A percentile compares a stretch with the other conserved stretches of the same genome.
These are phyloP conservation scores for Rhodamnia rubescens DNA, from an alignment of 345 rosid genomes.

Conservation along the genomic window DNA sequence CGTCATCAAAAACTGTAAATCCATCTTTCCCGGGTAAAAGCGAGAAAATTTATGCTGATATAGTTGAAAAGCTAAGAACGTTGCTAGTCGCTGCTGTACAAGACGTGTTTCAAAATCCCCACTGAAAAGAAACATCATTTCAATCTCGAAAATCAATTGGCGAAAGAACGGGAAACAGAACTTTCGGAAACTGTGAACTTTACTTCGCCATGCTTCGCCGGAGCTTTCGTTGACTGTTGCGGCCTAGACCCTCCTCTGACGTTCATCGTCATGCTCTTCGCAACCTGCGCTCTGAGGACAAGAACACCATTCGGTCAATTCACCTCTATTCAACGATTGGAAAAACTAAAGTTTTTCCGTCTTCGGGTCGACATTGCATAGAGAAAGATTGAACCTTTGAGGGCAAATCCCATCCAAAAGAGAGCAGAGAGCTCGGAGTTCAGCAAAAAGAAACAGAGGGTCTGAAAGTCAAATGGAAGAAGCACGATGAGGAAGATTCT, in stretches of 20 bases:
- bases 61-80: neutral
- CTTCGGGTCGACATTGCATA: neutral
- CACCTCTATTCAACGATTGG: neutral
- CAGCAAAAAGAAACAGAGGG: neutral
- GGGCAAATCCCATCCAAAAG: neutral
- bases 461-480: neutral
- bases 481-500: neutral
- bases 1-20: neutral
- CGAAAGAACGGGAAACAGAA: neutral
- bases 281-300: constrained; percentile 1
- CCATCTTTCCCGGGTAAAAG: neutral
- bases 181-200: constrained; percentile 7
- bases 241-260: constrained; percentile 9
- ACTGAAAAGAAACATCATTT: neutral
- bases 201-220: constrained; percentile 35
- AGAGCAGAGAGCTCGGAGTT: neutral
- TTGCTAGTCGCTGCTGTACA: neutral
- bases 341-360: neutral
- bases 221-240: constrained; percentile 11
- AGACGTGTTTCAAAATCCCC: constrained; percentile 5
- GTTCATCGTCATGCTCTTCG: constrained; percentile 18
- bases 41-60: neutral
- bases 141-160: neutral
- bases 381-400: neutral
- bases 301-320: neutral